Percentiles rank a stretch among this genome's conserved stretches.
Evolutionary conservation across 106 monocot genomes (phyloP).

Genomic region (Iris macrosiphon): DNA sequence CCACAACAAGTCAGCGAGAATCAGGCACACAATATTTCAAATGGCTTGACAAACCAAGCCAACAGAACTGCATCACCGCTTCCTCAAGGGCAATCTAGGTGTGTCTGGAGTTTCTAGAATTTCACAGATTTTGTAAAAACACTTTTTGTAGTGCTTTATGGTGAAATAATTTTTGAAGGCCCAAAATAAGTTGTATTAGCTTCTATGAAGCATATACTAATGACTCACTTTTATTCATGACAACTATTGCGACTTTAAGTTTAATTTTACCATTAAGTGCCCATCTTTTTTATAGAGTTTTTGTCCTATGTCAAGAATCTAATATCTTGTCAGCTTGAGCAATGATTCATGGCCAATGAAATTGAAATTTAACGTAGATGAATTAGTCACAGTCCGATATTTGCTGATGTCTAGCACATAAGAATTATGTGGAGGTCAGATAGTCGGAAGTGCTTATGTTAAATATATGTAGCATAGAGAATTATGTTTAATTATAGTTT

Average conservation of each 20-base stretch:
- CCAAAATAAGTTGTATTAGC: slow-evolving; percentile 36
- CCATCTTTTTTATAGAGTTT: not conserved
- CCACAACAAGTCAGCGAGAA: slow-evolving; percentile 32
- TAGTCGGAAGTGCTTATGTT: slow-evolving; percentile 1
- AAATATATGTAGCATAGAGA: no score
- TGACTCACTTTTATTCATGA: not conserved
- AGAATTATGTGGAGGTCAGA: not conserved
- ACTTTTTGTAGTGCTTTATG: slow-evolving; percentile 24
- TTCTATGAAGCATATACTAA: slow-evolving; percentile 15
- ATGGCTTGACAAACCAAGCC: slow-evolving; percentile 53
- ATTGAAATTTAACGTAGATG: not conserved
- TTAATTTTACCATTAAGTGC: not conserved
- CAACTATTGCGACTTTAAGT: slow-evolving; percentile 2
- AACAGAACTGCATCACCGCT: slow-evolving; percentile 77
- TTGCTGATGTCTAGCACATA: slow-evolving; percentile 6
- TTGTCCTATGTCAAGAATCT: no score
- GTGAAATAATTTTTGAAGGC: slow-evolving; percentile 18
- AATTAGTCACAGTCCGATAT: no score
- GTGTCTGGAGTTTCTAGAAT: slow-evolving; percentile 83
- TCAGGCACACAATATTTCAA: slow-evolving; percentile 40
- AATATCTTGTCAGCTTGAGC: no score
- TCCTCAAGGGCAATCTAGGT: slow-evolving; percentile 99
- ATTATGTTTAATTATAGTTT: slow-evolving; percentile 2
- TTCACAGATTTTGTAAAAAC: slow-evolving; percentile 34
- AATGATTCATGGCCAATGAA: not conserved